Evolutionary conservation across 2,329 filamentous ascomycete species (phyloP), one percentile per base, ranked within the genome.

Genomic region (Thielaviopsis populi): DNA sequence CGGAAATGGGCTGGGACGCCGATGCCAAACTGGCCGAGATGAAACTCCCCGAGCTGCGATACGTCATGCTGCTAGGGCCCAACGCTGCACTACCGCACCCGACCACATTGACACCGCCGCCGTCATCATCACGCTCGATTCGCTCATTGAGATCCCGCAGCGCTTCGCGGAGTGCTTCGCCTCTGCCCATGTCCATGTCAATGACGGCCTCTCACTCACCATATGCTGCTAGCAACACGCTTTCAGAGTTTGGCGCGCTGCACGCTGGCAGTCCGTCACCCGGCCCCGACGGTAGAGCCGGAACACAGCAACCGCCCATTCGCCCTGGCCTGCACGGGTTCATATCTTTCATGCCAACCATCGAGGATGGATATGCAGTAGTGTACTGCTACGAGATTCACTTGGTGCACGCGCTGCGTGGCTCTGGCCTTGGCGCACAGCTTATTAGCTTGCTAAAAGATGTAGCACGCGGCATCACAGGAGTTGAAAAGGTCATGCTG

Each of bases 371-470:
- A 1, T 74, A 82, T 65, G 77, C 83, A 0, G 87, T 91, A 1
- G 71, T 90, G 22, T 92, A 91, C 72, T 85, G 88, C 72, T 92
- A 91, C 71, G 88, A 92, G 73, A 83, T 92, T 42, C 88, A 92
- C 70, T 78, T 91, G 2, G 73, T 76, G 43, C 73, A 77, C 1
- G 73, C 76, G 1, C 71, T 87, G 3, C 80, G 82, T 68, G 79
- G 84, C 75, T 82, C 80, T 15, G 86, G 87, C 0, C 74, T 91
- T 1, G 86, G 84, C 1, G 75, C 70, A 13, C 73, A 78, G 13
- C 75, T 91, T 46, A 82, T 91, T 75, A 69, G 72, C 1, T 74
- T 82, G 65, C 78, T 83, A 7, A 78, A 80, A 58, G 70, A 71
- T 3, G 75, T 84, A 3, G 86, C 82, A 7, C 67, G 72, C 24